These are phyloP conservation scores for Amaranthus palmeri DNA, from an alignment of 148 eudicot species.

Conservation along the genomic window DNA sequence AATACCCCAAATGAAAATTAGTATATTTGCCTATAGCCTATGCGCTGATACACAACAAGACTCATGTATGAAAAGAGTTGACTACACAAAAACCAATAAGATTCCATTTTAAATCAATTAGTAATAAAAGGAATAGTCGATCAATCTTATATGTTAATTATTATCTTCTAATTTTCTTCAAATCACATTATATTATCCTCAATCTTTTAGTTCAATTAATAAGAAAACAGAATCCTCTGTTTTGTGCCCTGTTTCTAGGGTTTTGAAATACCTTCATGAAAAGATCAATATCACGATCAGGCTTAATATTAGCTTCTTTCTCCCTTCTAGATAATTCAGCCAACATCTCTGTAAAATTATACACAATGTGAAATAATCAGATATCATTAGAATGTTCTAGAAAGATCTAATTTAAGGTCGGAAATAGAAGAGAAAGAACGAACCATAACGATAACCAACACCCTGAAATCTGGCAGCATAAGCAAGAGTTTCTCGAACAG, in stretches of 20 bases:
- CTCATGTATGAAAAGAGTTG: too few relatives aligned
- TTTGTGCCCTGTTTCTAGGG: background rate
- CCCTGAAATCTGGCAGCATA: slow-evolving; percentile 79
- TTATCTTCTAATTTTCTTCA: background rate
- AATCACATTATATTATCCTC: background rate
- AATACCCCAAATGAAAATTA: too few relatives aligned
- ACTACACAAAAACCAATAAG: too few relatives aligned
- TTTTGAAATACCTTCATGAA: slow-evolving; percentile 56
- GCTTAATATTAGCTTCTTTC: slow-evolving; percentile 61
- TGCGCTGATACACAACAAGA: too few relatives aligned
- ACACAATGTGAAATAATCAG: background rate
- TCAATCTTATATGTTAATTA: too few relatives aligned
- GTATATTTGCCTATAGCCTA: too few relatives aligned
- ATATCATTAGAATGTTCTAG: background rate
- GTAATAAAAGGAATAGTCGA: too few relatives aligned
- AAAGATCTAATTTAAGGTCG: background rate
- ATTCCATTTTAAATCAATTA: too few relatives aligned
- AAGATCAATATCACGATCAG: slow-evolving; percentile 70
- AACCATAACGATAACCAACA: slow-evolving; percentile 71
- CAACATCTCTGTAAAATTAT: slow-evolving; percentile 45
- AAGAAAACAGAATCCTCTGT: slow-evolving; percentile 1
- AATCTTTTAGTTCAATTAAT: background rate
- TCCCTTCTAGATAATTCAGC: slow-evolving; percentile 70
- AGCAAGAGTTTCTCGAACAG: slow-evolving; percentile 75
- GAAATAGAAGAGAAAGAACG: background rate